A percentile compares a stretch with the other conserved stretches of the same genome.
phyloP scores from a whole-genome alignment of 1,284 basidiomycete genomes.

The Pholiota adiposa region DNA sequence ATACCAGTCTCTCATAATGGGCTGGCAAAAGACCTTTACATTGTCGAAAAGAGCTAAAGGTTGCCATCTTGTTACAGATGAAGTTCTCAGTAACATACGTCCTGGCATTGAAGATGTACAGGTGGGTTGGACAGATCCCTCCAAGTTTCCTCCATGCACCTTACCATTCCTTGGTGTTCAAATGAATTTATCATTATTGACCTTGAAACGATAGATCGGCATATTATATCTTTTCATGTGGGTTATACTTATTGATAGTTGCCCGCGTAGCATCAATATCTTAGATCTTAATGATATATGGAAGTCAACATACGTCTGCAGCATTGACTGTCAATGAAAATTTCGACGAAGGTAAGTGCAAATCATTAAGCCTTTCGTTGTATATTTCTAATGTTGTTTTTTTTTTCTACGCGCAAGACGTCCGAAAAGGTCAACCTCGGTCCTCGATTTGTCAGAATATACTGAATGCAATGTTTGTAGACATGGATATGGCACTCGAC shows the following conservation, averaged over 20 bases:
- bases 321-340: constrained; percentile 91
- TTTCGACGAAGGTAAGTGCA: constrained; percentile 63
- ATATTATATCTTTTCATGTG: constrained; percentile 81
- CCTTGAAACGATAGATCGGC: constrained; percentile 46
- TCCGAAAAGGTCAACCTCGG: constrained; percentile 28
- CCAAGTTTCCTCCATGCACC: neutral
- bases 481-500: constrained; percentile 89
- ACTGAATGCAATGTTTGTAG: constrained; percentile 36
- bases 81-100: constrained; percentile 72
- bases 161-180: neutral
- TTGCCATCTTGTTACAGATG: constrained; percentile 88
- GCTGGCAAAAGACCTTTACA: constrained; percentile 90
- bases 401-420: constrained; percentile 18
- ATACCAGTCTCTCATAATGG: too few species aligned
- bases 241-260: constrained; percentile 28
- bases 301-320: constrained; percentile 86
- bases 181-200: neutral
- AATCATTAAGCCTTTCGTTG: neutral
- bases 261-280: neutral
- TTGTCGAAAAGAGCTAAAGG: constrained; percentile 64
- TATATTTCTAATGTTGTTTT: neutral
- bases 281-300: neutral
- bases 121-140: constrained; percentile 41
- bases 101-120: constrained; percentile 76
- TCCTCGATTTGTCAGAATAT: neutral